phyloP scores from a whole-genome alignment of 257 asterid species.

The Scutellaria baicalensis region DNA sequence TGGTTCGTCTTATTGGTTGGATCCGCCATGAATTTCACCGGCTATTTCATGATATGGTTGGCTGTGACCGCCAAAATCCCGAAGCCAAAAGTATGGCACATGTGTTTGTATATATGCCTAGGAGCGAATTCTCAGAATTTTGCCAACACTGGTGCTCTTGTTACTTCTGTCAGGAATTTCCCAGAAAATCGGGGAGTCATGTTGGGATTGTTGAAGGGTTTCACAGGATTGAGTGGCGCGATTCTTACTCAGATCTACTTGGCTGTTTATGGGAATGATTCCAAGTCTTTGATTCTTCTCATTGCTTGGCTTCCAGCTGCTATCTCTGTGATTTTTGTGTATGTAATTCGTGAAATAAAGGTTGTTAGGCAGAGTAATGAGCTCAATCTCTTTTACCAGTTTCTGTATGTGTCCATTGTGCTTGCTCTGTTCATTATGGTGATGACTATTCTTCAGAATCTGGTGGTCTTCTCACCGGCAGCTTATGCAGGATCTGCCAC shows the following conservation, averaged over 20 bases:
- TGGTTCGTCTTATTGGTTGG: slow-evolving; percentile 75
- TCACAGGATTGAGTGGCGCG: slow-evolving; percentile 81
- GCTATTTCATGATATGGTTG: slow-evolving; percentile 76
- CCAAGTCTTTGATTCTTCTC: slow-evolving; percentile 57
- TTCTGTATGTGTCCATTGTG: slow-evolving; percentile 42
- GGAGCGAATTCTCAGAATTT: slow-evolving; percentile 89
- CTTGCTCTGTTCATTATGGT: slow-evolving; percentile 68
- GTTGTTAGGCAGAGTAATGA: slow-evolving; percentile 38
- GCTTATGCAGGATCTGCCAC: slow-evolving; percentile 70
- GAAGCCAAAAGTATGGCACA: slow-evolving; percentile 63
- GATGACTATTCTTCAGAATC: slow-evolving; percentile 50
- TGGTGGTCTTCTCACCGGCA: slow-evolving; percentile 33
- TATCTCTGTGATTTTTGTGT: slow-evolving; percentile 69
- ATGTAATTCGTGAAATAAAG: slow-evolving; percentile 63
- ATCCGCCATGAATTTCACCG: slow-evolving; percentile 65
- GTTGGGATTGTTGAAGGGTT: slow-evolving; percentile 69
- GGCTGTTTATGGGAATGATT: slow-evolving; percentile 74
- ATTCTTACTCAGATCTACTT: slow-evolving; percentile 67
- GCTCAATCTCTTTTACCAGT: slow-evolving; percentile 44
- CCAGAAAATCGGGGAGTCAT: slow-evolving; percentile 63
- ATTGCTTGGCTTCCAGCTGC: slow-evolving; percentile 94
- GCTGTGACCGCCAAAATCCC: slow-evolving; percentile 44
- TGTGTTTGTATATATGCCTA: slow-evolving; percentile 69
- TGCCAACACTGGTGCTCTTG: slow-evolving; percentile 89
- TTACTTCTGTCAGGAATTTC: slow-evolving; percentile 59